These are phyloP conservation scores for Aspergillus hancockii DNA, from an alignment of 495 filamentous ascomycete genomes.

Conservation along the genomic window DNA sequence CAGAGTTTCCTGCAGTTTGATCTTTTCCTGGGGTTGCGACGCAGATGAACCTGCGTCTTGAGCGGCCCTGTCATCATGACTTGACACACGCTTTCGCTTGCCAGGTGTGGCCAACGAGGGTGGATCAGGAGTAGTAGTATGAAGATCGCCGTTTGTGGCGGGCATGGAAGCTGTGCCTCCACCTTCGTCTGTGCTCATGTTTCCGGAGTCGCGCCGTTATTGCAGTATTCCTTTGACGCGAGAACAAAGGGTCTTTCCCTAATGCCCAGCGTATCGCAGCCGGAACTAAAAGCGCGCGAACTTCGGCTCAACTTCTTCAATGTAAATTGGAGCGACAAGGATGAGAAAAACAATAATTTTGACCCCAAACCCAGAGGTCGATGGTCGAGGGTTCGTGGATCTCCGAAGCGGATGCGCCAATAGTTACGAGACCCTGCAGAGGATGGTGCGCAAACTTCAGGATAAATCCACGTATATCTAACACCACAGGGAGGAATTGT, in stretches of 20 bases:
- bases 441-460: conserved; percentile 33
- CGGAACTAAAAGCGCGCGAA: background rate
- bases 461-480: conserved; percentile 8
- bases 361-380: conserved; percentile 6
- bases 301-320: background rate
- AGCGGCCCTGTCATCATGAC: conserved; percentile 39
- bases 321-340: background rate
- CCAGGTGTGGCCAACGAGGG: conserved; percentile 39
- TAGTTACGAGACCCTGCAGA: conserved; percentile 30
- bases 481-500: conserved; percentile 22
- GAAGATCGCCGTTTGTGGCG: conserved; percentile 40
- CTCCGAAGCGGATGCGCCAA: conserved; percentile 37
- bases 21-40: conserved; percentile 32
- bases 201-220: conserved; percentile 31
- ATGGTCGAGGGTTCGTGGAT: conserved; percentile 21
- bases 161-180: conserved; percentile 37
- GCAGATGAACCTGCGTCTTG: conserved; percentile 29
- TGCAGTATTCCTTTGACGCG: conserved; percentile 30
- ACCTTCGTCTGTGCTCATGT: conserved; percentile 49
- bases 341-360: conserved; percentile 5
- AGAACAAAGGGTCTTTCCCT: conserved; percentile 7
- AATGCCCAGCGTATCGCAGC: background rate
- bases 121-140: conserved; percentile 33
- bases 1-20: conserved; percentile 42
- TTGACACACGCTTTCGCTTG: conserved; percentile 48